phyloP scores from a whole-genome alignment of 1,284 basidiomycete species.

The Sporisorium scitamineum region DNA sequence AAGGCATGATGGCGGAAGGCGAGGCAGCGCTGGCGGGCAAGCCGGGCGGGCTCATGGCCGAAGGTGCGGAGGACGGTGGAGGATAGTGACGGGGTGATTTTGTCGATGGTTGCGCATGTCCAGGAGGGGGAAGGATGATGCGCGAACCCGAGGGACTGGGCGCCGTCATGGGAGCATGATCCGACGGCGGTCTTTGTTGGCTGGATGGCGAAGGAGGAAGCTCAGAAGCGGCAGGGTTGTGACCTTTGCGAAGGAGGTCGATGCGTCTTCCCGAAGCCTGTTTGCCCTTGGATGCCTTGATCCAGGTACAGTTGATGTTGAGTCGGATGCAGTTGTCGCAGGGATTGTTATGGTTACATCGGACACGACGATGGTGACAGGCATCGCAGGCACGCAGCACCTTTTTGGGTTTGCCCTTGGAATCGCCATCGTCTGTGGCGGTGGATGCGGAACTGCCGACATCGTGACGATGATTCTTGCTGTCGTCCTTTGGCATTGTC shows the following conservation, averaged over 20 bases:
- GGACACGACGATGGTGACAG: conserved; percentile 54
- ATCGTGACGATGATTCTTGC: conserved; percentile 22
- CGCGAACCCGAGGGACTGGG: conserved; percentile 28
- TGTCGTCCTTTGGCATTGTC: conserved; percentile 46
- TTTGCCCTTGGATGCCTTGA: conserved; percentile 58
- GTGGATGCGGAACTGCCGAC: conserved; percentile 11
- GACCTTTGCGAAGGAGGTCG: conserved; percentile 46
- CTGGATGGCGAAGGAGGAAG: conserved; percentile 19
- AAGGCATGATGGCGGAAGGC: conserved; percentile 21
- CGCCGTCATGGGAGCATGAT: conserved; percentile 24
- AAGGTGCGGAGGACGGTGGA: conserved; percentile 7
- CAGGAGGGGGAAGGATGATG: conserved; percentile 20
- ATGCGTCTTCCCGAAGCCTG: conserved; percentile 50
- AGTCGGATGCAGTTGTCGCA: conserved; percentile 61
- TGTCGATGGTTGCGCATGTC: conserved; percentile 1
- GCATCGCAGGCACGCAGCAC: conserved; percentile 48
- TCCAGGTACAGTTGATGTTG: conserved; percentile 60
- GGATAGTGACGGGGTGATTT: conserved; percentile 35
- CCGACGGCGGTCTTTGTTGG: conserved; percentile 13
- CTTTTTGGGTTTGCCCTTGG: conserved; percentile 49
- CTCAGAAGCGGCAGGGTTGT: conserved; percentile 47
- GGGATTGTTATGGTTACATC: conserved; percentile 59
- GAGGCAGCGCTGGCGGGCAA: conserved; percentile 35
- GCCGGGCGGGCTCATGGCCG: conserved; percentile 40
- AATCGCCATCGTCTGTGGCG: conserved; percentile 24